Evolutionary conservation across 441 rosid species (phyloP).

Genomic region (Corymbia calophylla): DNA sequence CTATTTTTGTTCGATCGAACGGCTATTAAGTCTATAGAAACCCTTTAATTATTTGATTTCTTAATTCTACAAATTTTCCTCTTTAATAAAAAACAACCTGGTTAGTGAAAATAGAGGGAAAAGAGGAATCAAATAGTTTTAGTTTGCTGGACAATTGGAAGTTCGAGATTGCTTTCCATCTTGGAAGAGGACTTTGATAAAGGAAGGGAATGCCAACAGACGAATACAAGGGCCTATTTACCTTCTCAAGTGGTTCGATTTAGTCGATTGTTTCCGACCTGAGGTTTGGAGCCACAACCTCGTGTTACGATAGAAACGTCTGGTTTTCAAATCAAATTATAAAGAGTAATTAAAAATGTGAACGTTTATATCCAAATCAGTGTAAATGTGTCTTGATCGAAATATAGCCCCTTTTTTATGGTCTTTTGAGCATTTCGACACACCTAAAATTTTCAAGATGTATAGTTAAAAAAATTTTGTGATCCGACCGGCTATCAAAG

Average conservation of each 20-base stretch:
- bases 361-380: not conserved
- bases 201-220: not conserved
- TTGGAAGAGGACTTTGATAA: not conserved
- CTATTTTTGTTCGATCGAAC: not conserved
- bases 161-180: not conserved
- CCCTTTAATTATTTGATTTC: not conserved
- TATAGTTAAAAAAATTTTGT: not conserved
- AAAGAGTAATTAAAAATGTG: not conserved
- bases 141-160: not conserved
- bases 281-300: no score
- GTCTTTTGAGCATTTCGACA: not conserved
- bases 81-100: constrained; percentile 7
- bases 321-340: not conserved
- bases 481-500: not conserved
- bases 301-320: no score
- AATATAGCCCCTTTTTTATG: not conserved
- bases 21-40: not conserved
- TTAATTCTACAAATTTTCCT: not conserved
- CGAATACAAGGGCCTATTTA: not conserved
- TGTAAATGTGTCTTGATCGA: not conserved
- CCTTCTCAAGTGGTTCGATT: no score
- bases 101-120: not conserved
- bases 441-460: not conserved
- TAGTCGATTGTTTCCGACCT: no score
- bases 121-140: not conserved